Evolutionary conservation across 768 basidiomycete species (phyloP), one percentile per base, ranked within the genome.

Genomic region (Lactifluus piperatus): DNA sequence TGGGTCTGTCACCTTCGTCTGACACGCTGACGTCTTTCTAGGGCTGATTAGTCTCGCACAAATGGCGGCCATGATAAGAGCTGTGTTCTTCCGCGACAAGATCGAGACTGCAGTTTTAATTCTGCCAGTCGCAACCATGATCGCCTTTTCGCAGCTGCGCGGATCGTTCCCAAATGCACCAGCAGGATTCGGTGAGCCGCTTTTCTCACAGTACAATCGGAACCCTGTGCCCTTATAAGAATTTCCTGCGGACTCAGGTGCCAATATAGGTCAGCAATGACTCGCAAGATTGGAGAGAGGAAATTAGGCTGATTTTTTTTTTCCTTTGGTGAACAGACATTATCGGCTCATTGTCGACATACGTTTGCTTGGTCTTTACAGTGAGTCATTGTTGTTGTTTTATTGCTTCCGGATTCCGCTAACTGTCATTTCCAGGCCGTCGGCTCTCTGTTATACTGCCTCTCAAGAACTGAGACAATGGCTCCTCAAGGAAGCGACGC

Each of bases 101-200:
- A 59, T 68, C 26, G 60, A 63, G 10, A 58, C 64, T 5, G 58
- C 64, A 6, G 62, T 69, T 9, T 51, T 70, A 2, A 64, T 67
- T 3, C 43, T 68, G 8, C 68, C 69, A 1, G 57, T 68, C 11
- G 64, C 64, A 1, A 68, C 69, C 3, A 62, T 69, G 45, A 68
- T 69, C 27, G 69, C 69, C 20, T 69, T 68, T 58, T 65, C 68
- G 6, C 62, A 65, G 34, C 55, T 69, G 26, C 67, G 69, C 6
- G 47, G 46, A 2, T 68, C 67, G 8, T 58, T 69, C 29, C 69
- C 69, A 2, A 60, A 68, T 14, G 69, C 68, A 6, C 68, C 68
- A 7, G 37, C 47, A 24, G 65, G 65, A 0, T 69, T 69, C 26
- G 69, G 69, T 68, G 48, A 24, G 51, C 16, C 30, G 14, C 9